Conservation (phyloP, 208 protist species). For the Trypanosoma avium region DNA sequence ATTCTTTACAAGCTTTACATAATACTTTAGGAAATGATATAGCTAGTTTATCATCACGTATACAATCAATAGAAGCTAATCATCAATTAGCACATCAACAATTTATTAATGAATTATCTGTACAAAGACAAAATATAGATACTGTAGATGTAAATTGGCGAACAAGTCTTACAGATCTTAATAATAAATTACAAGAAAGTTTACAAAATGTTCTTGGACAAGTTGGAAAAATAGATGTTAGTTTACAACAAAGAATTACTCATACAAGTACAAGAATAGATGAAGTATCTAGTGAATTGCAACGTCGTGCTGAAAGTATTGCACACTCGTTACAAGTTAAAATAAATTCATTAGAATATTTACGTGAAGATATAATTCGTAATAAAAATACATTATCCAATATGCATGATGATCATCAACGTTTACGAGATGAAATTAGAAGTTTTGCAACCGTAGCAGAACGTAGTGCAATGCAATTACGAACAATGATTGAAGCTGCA, state of each 20-base stretch:
- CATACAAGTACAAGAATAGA: slow-evolving; percentile 27
- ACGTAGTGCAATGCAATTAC: slow-evolving; percentile 49
- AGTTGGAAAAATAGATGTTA: slow-evolving; percentile 29
- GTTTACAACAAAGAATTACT: slow-evolving; percentile 39
- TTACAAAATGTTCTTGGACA: slow-evolving; percentile 30
- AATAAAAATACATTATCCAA: slow-evolving; percentile 33
- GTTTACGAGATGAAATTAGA: slow-evolving; percentile 47
- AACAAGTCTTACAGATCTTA: slow-evolving; percentile 63
- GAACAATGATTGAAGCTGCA: slow-evolving; percentile 57
- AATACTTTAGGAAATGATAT: slow-evolving; percentile 58
- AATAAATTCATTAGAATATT: slow-evolving; percentile 32
- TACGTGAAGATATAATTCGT: slow-evolving; percentile 28
- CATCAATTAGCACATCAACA: slow-evolving; percentile 60
- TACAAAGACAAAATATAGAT: slow-evolving; percentile 72
- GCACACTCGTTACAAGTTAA: slow-evolving; percentile 1
- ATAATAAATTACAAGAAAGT: slow-evolving; percentile 40
- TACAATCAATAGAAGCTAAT: slow-evolving; percentile 53
- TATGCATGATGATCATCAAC: slow-evolving; percentile 37
- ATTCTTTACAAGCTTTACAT: slow-evolving; percentile 46
- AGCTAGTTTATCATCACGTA: slow-evolving; percentile 51
- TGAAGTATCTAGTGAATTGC: slow-evolving; percentile 31
- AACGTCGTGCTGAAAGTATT: slow-evolving; percentile 11
- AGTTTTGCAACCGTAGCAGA: slow-evolving; percentile 52
- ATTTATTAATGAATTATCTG: slow-evolving; percentile 64
- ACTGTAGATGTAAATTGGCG: slow-evolving; percentile 77